A percentile compares a stretch with the other conserved stretches of the same genome.
phyloP scores from a whole-genome alignment of 2,329 filamentous ascomycete species.

The Fonsecaea multimorphosa region DNA sequence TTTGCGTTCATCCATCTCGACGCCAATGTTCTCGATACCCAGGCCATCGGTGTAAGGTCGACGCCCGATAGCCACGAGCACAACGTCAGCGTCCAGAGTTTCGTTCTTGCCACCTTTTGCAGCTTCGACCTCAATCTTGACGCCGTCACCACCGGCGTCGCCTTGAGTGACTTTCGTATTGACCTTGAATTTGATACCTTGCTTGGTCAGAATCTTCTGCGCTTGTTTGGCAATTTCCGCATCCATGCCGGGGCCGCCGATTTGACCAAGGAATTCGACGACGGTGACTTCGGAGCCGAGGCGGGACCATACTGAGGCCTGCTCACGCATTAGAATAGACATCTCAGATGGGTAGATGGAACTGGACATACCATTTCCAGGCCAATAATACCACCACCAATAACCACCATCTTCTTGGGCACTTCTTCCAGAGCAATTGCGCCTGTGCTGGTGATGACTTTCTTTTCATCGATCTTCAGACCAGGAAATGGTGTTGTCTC shows the following conservation, averaged over 20 bases:
- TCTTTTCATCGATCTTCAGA: conserved; percentile 95
- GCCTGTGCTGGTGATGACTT: conserved; percentile 94
- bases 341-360: not conserved
- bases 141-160: conserved; percentile 75
- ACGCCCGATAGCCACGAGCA: conserved; percentile 94
- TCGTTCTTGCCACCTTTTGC: conserved; percentile 97
- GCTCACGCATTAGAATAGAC: conserved; percentile 20
- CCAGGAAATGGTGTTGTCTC: conserved; percentile 97
- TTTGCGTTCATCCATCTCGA: conserved; percentile 90
- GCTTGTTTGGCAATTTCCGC: conserved; percentile 86
- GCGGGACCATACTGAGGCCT: conserved; percentile 92
- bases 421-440: conserved; percentile 88
- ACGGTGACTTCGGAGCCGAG: conserved; percentile 94
- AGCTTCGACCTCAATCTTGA: conserved; percentile 85
- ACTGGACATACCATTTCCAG: conserved; percentile 78
- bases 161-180: conserved; percentile 92
- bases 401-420: conserved; percentile 95
- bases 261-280: conserved; percentile 94
- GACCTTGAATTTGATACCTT: conserved; percentile 98
- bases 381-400: conserved; percentile 97
- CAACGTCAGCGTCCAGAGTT: conserved; percentile 88
- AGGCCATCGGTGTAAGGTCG: conserved; percentile 92
- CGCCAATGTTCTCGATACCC: conserved; percentile 89
- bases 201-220: conserved; percentile 93
- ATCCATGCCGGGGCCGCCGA: conserved; percentile 98